A percentile compares a stretch with the other conserved stretches of the same genome.
These are phyloP conservation scores for Mucor irregularis DNA, from an alignment of 371 early-diverging fungal genomes.

Conservation along the genomic window DNA sequence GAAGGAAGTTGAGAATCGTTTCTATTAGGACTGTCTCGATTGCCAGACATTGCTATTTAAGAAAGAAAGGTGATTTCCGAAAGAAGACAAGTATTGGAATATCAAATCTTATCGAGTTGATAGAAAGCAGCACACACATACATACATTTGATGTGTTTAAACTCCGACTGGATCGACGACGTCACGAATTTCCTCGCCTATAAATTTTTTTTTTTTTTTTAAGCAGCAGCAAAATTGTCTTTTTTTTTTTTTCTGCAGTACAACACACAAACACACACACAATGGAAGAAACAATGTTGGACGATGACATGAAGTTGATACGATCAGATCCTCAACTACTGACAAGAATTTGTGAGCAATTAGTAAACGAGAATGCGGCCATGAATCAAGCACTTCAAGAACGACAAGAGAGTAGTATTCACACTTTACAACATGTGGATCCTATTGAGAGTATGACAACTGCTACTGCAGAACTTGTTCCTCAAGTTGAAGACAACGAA, in stretches of 20 bases:
- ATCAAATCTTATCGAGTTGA: no score
- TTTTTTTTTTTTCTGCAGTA: background rate
- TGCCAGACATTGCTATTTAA: no score
- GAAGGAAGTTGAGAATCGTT: conserved; percentile 20
- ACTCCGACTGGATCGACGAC: no score
- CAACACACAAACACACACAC: no score
- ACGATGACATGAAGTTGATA: background rate
- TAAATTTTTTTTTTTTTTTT: background rate
- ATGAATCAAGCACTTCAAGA: background rate
- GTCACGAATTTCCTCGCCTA: no score
- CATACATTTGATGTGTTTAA: no score
- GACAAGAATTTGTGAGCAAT: background rate
- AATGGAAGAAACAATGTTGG: background rate
- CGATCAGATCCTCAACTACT: background rate
- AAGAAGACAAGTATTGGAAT: no score
- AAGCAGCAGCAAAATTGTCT: background rate
- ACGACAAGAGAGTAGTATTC: background rate
- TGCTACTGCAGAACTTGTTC: background rate
- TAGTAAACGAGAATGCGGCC: background rate
- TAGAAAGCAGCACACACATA: no score
- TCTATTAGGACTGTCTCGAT: conserved; percentile 2
- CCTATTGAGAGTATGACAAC: no score
- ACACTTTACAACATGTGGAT: no score
- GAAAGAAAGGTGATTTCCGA: no score
- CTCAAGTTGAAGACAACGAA: background rate